phyloP scores from a whole-genome alignment of 2,329 filamentous ascomycete genomes.

The Calonectria fujianensis region DNA sequence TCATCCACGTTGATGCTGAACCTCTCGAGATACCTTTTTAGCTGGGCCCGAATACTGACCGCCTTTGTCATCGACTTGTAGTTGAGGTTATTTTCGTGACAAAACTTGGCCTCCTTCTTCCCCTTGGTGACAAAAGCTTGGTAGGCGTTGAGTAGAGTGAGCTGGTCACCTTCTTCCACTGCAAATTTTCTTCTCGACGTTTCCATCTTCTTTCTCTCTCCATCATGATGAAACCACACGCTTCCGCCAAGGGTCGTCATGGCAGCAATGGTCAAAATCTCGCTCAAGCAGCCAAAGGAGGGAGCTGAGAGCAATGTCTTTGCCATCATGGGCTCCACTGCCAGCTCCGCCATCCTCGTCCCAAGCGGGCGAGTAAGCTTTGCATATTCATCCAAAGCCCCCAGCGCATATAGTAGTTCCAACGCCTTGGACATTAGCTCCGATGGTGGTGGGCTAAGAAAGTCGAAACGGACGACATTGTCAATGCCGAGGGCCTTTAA shows the following conservation, averaged over 20 bases:
- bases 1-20: conserved; percentile 85
- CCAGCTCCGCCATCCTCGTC: conserved; percentile 91
- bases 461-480: conserved; percentile 93
- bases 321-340: conserved; percentile 96
- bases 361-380: conserved; percentile 94
- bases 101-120: conserved; percentile 89
- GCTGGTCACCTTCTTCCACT: conserved; percentile 93
- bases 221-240: conserved; percentile 88
- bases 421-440: conserved; percentile 90
- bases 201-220: conserved; percentile 84
- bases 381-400: conserved; percentile 91
- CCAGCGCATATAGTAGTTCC: conserved; percentile 90
- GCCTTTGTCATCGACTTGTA: conserved; percentile 89
- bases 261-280: conserved; percentile 93
- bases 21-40: conserved; percentile 90
- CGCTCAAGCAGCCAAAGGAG: conserved; percentile 85
- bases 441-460: conserved; percentile 88
- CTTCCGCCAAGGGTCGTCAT: conserved; percentile 92
- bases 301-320: conserved; percentile 87
- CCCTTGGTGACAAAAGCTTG: conserved; percentile 90
- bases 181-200: conserved; percentile 87
- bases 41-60: conserved; percentile 89
- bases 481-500: conserved; percentile 97
- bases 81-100: conserved; percentile 89
- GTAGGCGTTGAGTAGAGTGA: conserved; percentile 95